phyloP scores from a whole-genome alignment of 2,329 filamentous ascomycete genomes.

The Coniella lustricola region DNA sequence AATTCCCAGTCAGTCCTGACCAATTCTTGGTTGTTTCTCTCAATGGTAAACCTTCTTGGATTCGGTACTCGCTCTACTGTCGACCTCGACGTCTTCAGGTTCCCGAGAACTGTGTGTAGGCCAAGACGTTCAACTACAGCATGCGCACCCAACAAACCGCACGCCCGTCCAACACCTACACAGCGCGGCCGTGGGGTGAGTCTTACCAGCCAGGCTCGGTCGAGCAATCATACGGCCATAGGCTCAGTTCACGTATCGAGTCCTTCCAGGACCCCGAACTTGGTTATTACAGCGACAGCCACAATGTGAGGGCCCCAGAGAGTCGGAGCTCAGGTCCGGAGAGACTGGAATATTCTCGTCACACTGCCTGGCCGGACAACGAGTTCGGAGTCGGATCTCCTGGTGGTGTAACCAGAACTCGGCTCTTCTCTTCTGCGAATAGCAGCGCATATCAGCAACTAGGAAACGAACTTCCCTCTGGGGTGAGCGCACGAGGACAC shows the following conservation, averaged over 20 bases:
- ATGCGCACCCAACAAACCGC: not conserved
- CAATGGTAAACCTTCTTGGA: no score
- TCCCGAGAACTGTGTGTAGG: not conserved
- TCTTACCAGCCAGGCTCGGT: not conserved
- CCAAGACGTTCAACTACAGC: no score
- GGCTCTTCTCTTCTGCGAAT: not conserved
- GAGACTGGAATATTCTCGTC: constrained; percentile 31
- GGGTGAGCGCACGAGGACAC: constrained; percentile 20
- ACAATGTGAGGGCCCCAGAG: constrained; percentile 10
- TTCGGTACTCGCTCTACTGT: no score
- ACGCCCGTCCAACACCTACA: not conserved
- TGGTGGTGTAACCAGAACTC: not conserved
- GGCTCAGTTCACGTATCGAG: constrained; percentile 20
- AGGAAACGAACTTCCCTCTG: not conserved
- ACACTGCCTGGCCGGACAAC: constrained; percentile 23
- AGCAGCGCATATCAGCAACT: constrained; percentile 19
- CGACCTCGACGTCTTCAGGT: no score
- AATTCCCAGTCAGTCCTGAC: no score
- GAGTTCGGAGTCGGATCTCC: not conserved
- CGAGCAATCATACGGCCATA: not conserved
- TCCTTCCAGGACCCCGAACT: constrained; percentile 26
- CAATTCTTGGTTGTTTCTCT: no score
- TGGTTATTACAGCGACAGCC: constrained; percentile 43
- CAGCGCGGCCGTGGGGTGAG: not conserved
- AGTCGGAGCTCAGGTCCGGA: constrained; percentile 25